Base-by-base conservation (phyloP, 1,284 basidiomycete species). In the Cutaneotrichosporon sp. region DNA sequence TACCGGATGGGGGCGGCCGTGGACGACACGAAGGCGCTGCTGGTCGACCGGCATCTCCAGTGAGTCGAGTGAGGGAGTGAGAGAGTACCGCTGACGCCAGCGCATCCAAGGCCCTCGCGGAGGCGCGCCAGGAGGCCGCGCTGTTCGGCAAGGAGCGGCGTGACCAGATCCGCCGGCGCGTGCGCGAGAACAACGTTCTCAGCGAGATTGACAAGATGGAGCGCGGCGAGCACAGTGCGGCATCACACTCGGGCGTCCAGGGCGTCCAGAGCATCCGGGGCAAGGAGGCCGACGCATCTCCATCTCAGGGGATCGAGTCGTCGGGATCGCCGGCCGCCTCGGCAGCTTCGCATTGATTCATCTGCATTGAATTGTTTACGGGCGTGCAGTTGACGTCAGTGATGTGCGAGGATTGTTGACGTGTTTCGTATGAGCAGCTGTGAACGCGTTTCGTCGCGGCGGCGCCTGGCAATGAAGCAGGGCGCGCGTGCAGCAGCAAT, bases 21-120 rank as follows among this genome's bases (percentile, higher is more conserved):
- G 6, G 70, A 74, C 11, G 62, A 56, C 5, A 60, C 68, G 24
- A 64, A 68, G 11, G 70, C 74, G 20, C 42, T 71, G 16, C 57
- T 76, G 20, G 63, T 74, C 29, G 66, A 69, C 33, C 67, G 72
- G 45, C 74, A 79, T 63, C 34, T 72, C 18, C 68, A 69, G 78
- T 79, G 59, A 69, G 77, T 71, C 4, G n/a, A n/a, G n/a, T n/a
- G n/a, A 36, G 46, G 22, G 4, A n/a, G n/a, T n/a, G 46, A 49
- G 11, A 25, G 47, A 16, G 16, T n/a, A 31, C 24, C 6, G 54
- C 52, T 59, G 22, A 59, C 63, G 11, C 38, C 53, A 79, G 78
- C 46, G 79, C 79, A 1, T 78, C 79, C 2, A 70, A 75, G 42
- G 73, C 77, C 1, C 62, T 79, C 1, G 78, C 75, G 0, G 71